Evolutionary conservation across 2,329 filamentous ascomycete species (phyloP).

Genomic region (Hypoxylon sp.): DNA sequence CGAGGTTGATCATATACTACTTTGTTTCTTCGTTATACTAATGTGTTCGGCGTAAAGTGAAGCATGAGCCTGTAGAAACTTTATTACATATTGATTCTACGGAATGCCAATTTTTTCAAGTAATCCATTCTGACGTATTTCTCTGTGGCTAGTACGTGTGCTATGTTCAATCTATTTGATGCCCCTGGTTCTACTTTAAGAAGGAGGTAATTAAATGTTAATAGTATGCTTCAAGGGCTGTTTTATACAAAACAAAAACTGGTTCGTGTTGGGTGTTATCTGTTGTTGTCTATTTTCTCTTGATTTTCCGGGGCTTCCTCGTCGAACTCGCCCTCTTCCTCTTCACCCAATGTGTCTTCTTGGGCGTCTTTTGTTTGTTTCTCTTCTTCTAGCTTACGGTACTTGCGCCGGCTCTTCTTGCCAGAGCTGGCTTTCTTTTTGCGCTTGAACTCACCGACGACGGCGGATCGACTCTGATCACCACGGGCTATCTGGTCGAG

Average conservation of each 20-base stretch:
- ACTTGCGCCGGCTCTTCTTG: conserved; percentile 87
- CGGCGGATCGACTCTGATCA: conserved; percentile 68
- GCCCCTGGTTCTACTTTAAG: no score
- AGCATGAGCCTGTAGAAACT: conserved; percentile 30
- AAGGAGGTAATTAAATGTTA: background rate
- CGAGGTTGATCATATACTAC: conserved; percentile 67
- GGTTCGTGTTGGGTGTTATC: no score
- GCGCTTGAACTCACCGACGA: conserved; percentile 69
- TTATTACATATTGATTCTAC: conserved; percentile 41
- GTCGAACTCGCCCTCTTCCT: conserved; percentile 25
- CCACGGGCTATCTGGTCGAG: conserved; percentile 79
- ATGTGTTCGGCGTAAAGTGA: conserved; percentile 45
- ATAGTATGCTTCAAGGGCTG: background rate
- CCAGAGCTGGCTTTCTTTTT: conserved; percentile 77
- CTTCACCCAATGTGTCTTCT: conserved; percentile 40
- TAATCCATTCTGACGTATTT: no score
- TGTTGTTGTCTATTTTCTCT: background rate
- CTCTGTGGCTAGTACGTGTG: no score
- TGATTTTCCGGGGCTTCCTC: background rate
- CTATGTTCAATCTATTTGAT: no score
- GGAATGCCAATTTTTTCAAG: conserved; percentile 28
- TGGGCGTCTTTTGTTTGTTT: conserved; percentile 44
- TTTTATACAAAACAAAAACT: no score
- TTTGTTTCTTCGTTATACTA: conserved; percentile 53
- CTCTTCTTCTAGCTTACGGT: conserved; percentile 66